phyloP scores from a whole-genome alignment of 2,329 filamentous ascomycete species.

The Fusarium nodosum region DNA sequence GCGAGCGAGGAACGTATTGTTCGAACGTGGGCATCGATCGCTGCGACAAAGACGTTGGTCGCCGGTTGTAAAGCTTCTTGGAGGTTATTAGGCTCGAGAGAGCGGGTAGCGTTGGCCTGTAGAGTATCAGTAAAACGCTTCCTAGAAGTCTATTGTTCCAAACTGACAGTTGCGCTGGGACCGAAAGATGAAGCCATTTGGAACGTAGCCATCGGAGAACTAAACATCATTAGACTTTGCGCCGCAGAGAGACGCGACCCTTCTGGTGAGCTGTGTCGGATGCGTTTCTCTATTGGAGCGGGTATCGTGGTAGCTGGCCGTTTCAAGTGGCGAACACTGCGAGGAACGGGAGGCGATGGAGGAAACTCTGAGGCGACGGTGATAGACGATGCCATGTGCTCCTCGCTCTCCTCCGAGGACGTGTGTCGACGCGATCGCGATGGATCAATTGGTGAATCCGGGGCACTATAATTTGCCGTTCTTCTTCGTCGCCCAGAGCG shows the following conservation, averaged over 20 bases:
- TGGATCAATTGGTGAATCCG: slow-evolving; percentile 37
- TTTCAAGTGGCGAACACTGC: slow-evolving; percentile 44
- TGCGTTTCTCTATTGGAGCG: slow-evolving; percentile 43
- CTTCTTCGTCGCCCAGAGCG: slow-evolving; percentile 44
- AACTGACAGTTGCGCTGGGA: slow-evolving; percentile 38
- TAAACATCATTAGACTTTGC: slow-evolving; percentile 51
- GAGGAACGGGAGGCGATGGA: slow-evolving; percentile 46
- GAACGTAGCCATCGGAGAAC: slow-evolving; percentile 50
- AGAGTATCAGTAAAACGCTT: slow-evolving; percentile 1
- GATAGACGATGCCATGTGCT: slow-evolving; percentile 48
- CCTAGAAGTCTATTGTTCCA: not conserved
- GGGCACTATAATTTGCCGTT: slow-evolving; percentile 40
- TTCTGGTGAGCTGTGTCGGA: slow-evolving; percentile 47
- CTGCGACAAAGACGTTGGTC: slow-evolving; percentile 36
- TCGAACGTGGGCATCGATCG: slow-evolving; percentile 46
- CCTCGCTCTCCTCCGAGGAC: slow-evolving; percentile 46
- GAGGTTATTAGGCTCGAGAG: slow-evolving; percentile 41
- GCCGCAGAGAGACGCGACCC: slow-evolving; percentile 49
- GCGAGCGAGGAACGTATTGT: slow-evolving; percentile 44
- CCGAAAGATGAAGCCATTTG: slow-evolving; percentile 47
- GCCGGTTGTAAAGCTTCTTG: slow-evolving; percentile 47
- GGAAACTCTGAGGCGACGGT: slow-evolving; percentile 48
- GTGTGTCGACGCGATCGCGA: slow-evolving; percentile 38
- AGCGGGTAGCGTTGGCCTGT: slow-evolving; percentile 39
- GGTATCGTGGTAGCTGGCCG: slow-evolving; percentile 41